phyloP scores from a whole-genome alignment of 2,329 filamentous ascomycete genomes.

The Lachnellula cervina region DNA sequence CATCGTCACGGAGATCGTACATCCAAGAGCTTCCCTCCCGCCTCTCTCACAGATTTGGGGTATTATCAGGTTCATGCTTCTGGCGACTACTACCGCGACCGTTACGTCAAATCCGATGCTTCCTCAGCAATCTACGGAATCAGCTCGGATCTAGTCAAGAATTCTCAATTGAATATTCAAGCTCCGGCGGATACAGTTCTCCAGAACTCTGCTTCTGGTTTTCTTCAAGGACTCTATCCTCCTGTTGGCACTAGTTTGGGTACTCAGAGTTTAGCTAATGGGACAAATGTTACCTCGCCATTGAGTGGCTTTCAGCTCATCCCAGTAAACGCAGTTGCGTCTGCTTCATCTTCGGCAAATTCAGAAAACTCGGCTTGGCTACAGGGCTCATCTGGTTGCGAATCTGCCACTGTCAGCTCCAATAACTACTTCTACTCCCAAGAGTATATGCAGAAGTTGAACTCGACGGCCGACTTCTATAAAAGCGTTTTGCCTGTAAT shows the following conservation, averaged over 20 bases:
- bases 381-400: slow-evolving; percentile 53
- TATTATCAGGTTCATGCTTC: slow-evolving; percentile 69
- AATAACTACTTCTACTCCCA: slow-evolving; percentile 48
- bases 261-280: slow-evolving; percentile 65
- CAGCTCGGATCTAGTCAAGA: slow-evolving; percentile 59
- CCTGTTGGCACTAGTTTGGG: slow-evolving; percentile 54
- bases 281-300: slow-evolving; percentile 59
- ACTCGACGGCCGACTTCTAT: slow-evolving; percentile 57
- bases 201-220: slow-evolving; percentile 72
- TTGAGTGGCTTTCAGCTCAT: slow-evolving; percentile 81
- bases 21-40: slow-evolving; percentile 66
- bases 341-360: slow-evolving; percentile 48
- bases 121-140: slow-evolving; percentile 59
- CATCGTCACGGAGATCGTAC: slow-evolving; percentile 87
- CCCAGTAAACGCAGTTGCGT: slow-evolving; percentile 59
- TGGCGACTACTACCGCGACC: slow-evolving; percentile 69
- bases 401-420: slow-evolving; percentile 49
- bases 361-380: slow-evolving; percentile 55
- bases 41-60: slow-evolving; percentile 72
- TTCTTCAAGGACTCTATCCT: slow-evolving; percentile 83
- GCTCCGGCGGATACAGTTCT: slow-evolving; percentile 73
- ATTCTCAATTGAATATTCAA: slow-evolving; percentile 66
- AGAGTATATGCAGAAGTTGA: slow-evolving; percentile 41
- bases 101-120: slow-evolving; percentile 64
- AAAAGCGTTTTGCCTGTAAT: slow-evolving; percentile 49